Percentiles rank a stretch among this genome's conserved stretches.
phyloP scores from a whole-genome alignment of 2,329 filamentous ascomycete species.

The Colletotrichum sp. region DNA sequence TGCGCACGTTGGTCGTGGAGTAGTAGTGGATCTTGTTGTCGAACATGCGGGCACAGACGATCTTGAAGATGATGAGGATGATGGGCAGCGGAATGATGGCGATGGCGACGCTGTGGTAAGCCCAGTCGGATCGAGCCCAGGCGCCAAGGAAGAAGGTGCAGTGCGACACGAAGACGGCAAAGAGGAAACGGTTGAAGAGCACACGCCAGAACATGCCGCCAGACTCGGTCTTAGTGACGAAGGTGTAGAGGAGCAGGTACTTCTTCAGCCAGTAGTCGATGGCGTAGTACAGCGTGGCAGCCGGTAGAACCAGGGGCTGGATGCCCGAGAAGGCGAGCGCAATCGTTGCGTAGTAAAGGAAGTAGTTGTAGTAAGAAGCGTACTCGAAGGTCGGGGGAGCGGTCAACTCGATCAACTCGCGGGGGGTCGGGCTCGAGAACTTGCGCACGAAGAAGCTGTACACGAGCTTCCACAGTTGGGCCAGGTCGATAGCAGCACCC shows the following conservation, averaged over 20 bases:
- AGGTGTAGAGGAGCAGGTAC: slow-evolving; percentile 92
- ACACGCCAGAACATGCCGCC: slow-evolving; percentile 92
- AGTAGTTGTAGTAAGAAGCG: slow-evolving; percentile 97
- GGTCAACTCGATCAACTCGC: slow-evolving; percentile 90
- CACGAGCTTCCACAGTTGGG: slow-evolving; percentile 83
- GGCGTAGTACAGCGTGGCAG: slow-evolving; percentile 87
- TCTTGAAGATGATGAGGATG: slow-evolving; percentile 82
- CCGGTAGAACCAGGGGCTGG: slow-evolving; percentile 85
- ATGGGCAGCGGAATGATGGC: slow-evolving; percentile 77
- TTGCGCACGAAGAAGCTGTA: slow-evolving; percentile 85
- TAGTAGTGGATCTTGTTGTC: slow-evolving; percentile 85
- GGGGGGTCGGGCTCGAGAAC: slow-evolving; percentile 85
- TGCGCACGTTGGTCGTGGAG: slow-evolving; percentile 65
- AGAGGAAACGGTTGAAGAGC: slow-evolving; percentile 90
- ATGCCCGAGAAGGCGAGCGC: slow-evolving; percentile 83
- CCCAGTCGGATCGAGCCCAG: slow-evolving; percentile 70
- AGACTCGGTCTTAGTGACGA: slow-evolving; percentile 95
- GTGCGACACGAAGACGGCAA: slow-evolving; percentile 80
- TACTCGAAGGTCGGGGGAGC: slow-evolving; percentile 95
- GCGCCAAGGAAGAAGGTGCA: slow-evolving; percentile 78
- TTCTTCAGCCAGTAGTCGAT: slow-evolving; percentile 93
- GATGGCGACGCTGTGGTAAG: slow-evolving; percentile 62
- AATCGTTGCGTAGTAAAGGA: slow-evolving; percentile 91
- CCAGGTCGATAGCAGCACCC: slow-evolving; percentile 91
- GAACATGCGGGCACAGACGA: slow-evolving; percentile 78